Evolutionary conservation across 805 yeast genomes (phyloP), one percentile per base, ranked within the genome.

Genomic region (Candida stauntonica): DNA sequence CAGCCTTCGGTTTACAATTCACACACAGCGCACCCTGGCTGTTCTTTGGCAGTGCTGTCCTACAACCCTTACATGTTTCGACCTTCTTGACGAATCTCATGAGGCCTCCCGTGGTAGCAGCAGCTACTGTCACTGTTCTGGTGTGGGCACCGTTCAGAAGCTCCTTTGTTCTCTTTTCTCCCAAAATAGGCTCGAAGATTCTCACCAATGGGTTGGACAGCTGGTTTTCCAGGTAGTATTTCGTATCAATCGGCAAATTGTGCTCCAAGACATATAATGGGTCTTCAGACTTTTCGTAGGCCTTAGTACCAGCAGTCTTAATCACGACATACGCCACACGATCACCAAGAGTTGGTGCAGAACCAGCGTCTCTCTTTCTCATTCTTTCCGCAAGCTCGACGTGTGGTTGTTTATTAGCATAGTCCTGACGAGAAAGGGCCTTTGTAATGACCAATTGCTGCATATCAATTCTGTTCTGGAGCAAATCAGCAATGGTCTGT

Each of bases 321-420:
- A 86, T 82, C 42, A 93, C 89, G 26, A 93, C 99, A 58, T 91
- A 93, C 5, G 98, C 98, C 23, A 93, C 98, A 64, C 99, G 85
- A 59, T 93, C 99, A 41, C 99, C 99, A 33, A 93, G 73, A 11
- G 87, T 79, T 4, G 99, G 99, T 1, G 99, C 99, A 7, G 95
- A 83, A 17, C 99, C 99, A 0, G 95, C 83, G 57, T 93, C 99
- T 68, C 99, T 81, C 58, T 88, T 87, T 38, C 80, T 75, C 97
- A 93, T 93, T 52, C 97, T 73, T 54, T 89, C 96, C 0, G 99
- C 96, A 31, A 93, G 72, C 50, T 91, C 97, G 19, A 89, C 95
- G 61, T 93, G 99, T 0, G 99, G 97, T 61, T 93, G 99, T 46
- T 93, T 95, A 19, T 89, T 95, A 4, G 96, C 84, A 61, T 93